Evolutionary conservation across 1,284 basidiomycete species (phyloP).

Genomic region (Cronartium quercuum): DNA sequence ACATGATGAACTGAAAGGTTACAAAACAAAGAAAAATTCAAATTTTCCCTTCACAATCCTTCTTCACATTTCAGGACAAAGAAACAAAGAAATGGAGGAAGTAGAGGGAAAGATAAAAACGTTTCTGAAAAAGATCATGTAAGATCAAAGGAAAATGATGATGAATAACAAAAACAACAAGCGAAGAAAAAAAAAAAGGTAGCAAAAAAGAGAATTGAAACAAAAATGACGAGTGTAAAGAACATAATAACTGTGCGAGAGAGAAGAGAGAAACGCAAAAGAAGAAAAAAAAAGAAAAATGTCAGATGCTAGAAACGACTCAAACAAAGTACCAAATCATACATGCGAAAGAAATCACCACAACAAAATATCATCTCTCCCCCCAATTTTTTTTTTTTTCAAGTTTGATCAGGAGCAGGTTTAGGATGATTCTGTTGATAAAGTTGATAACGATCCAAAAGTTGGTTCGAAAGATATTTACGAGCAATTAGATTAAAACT

Average conservation of each 20-base stretch:
- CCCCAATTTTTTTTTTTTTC: too few species aligned
- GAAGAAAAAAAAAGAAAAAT: background rate
- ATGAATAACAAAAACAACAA: background rate
- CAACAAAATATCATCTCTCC: background rate
- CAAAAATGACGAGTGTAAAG: background rate
- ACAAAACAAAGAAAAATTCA: too few species aligned
- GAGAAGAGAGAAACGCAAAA: background rate
- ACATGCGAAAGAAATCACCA: background rate
- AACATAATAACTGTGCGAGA: background rate
- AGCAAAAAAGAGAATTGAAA: background rate
- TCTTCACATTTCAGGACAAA: background rate
- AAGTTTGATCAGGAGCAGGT: background rate
- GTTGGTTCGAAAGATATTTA: constrained; percentile 11
- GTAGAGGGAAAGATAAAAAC: background rate
- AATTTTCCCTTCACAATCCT: background rate
- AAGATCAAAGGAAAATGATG: background rate
- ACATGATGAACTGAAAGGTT: too few species aligned
- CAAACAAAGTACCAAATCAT: background rate
- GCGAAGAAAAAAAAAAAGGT: background rate
- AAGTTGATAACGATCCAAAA: constrained; percentile 19
- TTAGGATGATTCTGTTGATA: constrained; percentile 12
- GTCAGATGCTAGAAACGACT: background rate
- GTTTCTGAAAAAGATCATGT: background rate
- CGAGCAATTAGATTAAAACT: constrained; percentile 27
- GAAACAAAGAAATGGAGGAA: background rate